Evolutionary conservation across 306 rosid species (phyloP).

Genomic region (Cucurbita argyrosperma): DNA sequence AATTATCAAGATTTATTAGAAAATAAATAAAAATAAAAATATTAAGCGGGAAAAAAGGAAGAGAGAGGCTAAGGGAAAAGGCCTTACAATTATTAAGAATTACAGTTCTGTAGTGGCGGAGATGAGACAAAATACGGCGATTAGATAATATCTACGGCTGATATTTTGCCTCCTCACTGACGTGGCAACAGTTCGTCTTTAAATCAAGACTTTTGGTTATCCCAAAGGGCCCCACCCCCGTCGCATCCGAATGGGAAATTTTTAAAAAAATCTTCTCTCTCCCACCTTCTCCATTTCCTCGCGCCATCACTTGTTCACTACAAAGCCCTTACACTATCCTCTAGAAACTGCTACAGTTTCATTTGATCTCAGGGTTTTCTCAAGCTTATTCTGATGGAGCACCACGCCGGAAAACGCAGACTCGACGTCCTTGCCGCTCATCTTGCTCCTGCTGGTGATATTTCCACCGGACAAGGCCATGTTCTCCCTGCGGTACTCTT

Average conservation of each 20-base stretch:
- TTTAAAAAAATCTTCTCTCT: background rate
- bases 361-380: background rate
- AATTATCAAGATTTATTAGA: too few species aligned
- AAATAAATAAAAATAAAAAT: too few species aligned
- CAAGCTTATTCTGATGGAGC: slow-evolving; percentile 27
- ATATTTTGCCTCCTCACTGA: background rate
- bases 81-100: too few species aligned
- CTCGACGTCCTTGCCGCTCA: slow-evolving; percentile 45
- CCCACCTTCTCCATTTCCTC: background rate
- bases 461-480: slow-evolving; percentile 27
- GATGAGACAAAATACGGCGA: background rate
- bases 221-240: background rate
- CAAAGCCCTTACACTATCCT: background rate
- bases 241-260: background rate
- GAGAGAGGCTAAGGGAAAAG: background rate
- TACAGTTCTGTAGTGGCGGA: background rate
- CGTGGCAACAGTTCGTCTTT: slow-evolving; percentile 1
- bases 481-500: slow-evolving; percentile 45
- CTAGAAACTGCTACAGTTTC: background rate
- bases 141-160: slow-evolving; percentile 4
- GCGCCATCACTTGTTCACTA: background rate
- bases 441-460: slow-evolving; percentile 37
- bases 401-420: slow-evolving; percentile 49
- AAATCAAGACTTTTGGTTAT: background rate
- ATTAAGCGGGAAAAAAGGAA: too few species aligned